A percentile compares a stretch with the other conserved stretches of the same genome.
Conservation (phyloP, 2,329 filamentous ascomycete genomes). For the Aspergillus caelatus region DNA sequence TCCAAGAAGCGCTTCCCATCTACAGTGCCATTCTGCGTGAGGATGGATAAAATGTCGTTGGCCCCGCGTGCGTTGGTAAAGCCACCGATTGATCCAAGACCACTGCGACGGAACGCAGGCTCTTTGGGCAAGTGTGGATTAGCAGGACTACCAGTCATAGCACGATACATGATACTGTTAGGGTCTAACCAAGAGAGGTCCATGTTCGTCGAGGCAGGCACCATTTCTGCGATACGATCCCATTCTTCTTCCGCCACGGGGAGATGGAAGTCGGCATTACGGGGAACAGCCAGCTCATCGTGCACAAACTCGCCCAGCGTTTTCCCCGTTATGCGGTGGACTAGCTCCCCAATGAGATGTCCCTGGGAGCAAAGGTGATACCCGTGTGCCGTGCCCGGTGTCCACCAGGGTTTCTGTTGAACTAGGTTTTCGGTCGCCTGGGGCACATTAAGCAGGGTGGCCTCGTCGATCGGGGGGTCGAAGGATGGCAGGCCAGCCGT, state of each 20-base stretch:
- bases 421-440: slow-evolving; percentile 39
- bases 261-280: slow-evolving; percentile 52
- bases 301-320: slow-evolving; percentile 48
- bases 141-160: slow-evolving; percentile 8
- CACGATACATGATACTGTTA: slow-evolving; percentile 33
- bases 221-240: slow-evolving; percentile 42
- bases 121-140: slow-evolving; percentile 23
- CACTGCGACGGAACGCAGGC: slow-evolving; percentile 23
- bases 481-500: slow-evolving; percentile 40
- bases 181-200: slow-evolving; percentile 19
- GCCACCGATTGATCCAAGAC: slow-evolving; percentile 49
- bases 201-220: slow-evolving; percentile 28
- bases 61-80: slow-evolving; percentile 50
- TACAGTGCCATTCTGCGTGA: slow-evolving; percentile 37
- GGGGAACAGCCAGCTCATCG: slow-evolving; percentile 47
- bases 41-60: slow-evolving; percentile 45
- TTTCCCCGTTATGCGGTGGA: slow-evolving; percentile 46
- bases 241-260: slow-evolving; percentile 48
- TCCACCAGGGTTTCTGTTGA: slow-evolving; percentile 49
- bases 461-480: slow-evolving; percentile 33
- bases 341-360: slow-evolving; percentile 48
- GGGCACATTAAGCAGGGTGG: slow-evolving; percentile 36
- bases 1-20: slow-evolving; percentile 44
- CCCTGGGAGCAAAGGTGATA: slow-evolving; percentile 49
- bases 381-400: slow-evolving; percentile 46